Evolutionary conservation across 2,329 filamentous ascomycete genomes (phyloP).

Genomic region (Exophiala lecanii-corni): DNA sequence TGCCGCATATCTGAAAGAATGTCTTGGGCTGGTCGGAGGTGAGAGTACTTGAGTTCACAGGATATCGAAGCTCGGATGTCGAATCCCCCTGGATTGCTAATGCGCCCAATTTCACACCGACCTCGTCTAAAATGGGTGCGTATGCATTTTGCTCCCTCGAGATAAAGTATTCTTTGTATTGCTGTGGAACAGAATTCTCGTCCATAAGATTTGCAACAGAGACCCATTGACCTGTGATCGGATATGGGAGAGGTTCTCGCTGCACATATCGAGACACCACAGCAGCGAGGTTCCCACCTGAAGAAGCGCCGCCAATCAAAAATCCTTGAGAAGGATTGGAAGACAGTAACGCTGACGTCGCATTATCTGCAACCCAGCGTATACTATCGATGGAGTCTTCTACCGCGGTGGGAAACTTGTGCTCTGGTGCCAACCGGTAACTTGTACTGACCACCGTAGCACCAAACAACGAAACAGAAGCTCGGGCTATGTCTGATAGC

Average conservation of each 20-base stretch:
- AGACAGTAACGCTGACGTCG: constrained; percentile 29
- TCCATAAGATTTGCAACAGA: not conserved
- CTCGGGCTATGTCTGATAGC: constrained; percentile 1
- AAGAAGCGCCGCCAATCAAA: constrained; percentile 44
- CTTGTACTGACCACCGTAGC: constrained; percentile 24
- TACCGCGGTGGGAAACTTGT: constrained; percentile 24
- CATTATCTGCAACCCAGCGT: constrained; percentile 4
- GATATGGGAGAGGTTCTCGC: constrained; percentile 37
- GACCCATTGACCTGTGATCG: constrained; percentile 5
- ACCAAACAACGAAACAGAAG: constrained; percentile 2
- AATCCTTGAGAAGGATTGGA: constrained; percentile 42
- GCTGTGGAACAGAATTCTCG: constrained; percentile 3
- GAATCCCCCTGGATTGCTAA: constrained; percentile 1
- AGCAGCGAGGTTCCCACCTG: constrained; percentile 40
- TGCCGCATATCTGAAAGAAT: constrained; percentile 7
- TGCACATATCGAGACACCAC: constrained; percentile 37
- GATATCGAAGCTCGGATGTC: constrained; percentile 2
- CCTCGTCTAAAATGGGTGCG: not conserved
- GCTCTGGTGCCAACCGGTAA: constrained; percentile 29
- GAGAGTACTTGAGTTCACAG: constrained; percentile 18
- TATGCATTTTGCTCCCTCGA: constrained; percentile 6
- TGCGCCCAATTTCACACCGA: not conserved
- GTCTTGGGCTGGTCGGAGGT: constrained; percentile 36
- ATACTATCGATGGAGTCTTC: constrained; percentile 29
- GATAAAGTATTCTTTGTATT: constrained; percentile 3